Evolutionary conservation across 441 rosid genomes (phyloP).

Genomic region (Gossypium aridum): DNA sequence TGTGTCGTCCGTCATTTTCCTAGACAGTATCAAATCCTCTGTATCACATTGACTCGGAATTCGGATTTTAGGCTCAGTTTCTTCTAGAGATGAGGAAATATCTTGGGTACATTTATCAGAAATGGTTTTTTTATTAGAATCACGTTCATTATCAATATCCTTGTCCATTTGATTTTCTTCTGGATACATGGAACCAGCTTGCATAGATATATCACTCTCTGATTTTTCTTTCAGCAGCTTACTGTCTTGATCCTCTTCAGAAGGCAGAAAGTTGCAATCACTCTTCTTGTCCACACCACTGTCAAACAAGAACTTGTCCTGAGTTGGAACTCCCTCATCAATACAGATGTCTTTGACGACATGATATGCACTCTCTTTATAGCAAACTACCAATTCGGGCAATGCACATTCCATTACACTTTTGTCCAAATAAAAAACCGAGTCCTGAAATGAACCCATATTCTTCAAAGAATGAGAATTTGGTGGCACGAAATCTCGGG

Average conservation of each 20-base stretch:
- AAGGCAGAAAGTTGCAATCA: slow-evolving; percentile 11
- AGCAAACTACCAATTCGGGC: slow-evolving; percentile 62
- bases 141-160: slow-evolving; percentile 12
- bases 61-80: slow-evolving; percentile 22
- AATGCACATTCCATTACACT: slow-evolving; percentile 45
- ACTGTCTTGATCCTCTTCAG: slow-evolving; percentile 19
- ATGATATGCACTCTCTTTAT: slow-evolving; percentile 47
- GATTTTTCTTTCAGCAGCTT: slow-evolving; percentile 9
- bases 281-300: slow-evolving; percentile 23
- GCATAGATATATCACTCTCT: slow-evolving; percentile 10
- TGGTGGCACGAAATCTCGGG: slow-evolving; percentile 12
- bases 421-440: slow-evolving; percentile 45
- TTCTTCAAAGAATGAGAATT: slow-evolving; percentile 18
- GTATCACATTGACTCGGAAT: slow-evolving; percentile 14
- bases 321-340: slow-evolving; percentile 60
- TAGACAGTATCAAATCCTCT: slow-evolving; percentile 17
- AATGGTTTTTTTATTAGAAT: slow-evolving; percentile 10
- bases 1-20: slow-evolving; percentile 10
- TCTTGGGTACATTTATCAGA: slow-evolving; percentile 13
- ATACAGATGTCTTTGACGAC: slow-evolving; percentile 72
- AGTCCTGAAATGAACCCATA: slow-evolving; percentile 26
- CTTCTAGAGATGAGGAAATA: slow-evolving; percentile 21
- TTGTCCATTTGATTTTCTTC: slow-evolving; percentile 23
- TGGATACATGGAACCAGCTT: slow-evolving; percentile 21
- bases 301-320: slow-evolving; percentile 48